Conservation (phyloP, 441 rosid species). For the Erysimum pusillum region DNA sequence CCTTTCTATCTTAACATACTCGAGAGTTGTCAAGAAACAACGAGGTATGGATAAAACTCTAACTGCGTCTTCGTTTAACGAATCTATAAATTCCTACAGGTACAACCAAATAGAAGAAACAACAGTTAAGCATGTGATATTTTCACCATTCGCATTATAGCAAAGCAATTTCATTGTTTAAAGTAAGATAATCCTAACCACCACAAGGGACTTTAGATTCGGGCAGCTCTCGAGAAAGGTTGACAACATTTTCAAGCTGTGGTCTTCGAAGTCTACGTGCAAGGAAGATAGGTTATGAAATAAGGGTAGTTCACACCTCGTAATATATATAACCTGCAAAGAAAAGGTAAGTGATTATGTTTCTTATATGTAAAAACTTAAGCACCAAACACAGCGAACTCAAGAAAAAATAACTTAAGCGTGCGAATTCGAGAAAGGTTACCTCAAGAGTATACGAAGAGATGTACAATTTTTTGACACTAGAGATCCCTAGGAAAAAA, state of each 20-base stretch:
- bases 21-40: constrained; percentile 9
- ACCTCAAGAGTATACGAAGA: not conserved
- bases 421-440: not conserved
- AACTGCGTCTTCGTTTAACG: not conserved
- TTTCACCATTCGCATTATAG: not conserved
- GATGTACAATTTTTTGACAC: not conserved
- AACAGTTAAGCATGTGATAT: not conserved
- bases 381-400: not conserved
- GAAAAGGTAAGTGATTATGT: not conserved
- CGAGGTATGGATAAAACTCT: not conserved
- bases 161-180: not conserved
- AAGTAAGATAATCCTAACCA: not conserved
- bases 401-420: too few relatives aligned
- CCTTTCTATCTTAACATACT: constrained; percentile 20
- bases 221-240: not conserved
- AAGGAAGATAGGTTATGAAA: not conserved
- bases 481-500: not conserved
- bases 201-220: not conserved
- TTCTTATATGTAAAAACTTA: not conserved
- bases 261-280: not conserved
- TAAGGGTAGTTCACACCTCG: not conserved
- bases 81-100: not conserved
- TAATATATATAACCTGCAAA: not conserved
- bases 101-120: not conserved
- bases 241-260: not conserved